These are phyloP conservation scores for Tylopilus intermedius DNA, from an alignment of 768 basidiomycete genomes.

Conservation along the genomic window DNA sequence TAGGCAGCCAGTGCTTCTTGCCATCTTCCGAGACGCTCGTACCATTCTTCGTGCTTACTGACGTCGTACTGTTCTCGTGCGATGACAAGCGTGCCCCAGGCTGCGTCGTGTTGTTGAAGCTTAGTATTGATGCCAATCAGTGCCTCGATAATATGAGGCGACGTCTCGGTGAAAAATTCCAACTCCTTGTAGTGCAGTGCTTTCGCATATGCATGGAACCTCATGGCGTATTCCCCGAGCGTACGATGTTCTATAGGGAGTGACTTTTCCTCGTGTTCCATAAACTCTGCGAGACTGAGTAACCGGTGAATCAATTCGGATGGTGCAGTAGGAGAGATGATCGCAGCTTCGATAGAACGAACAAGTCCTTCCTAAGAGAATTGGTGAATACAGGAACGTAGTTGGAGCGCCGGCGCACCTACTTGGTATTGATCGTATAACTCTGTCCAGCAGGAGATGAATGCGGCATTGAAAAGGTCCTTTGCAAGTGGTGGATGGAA, in stretches of 20 bases:
- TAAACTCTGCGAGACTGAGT: constrained; percentile 93
- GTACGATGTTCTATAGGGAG: constrained; percentile 91
- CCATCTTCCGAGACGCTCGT: constrained; percentile 93
- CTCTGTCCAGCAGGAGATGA: constrained; percentile 95
- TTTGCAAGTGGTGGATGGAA: constrained; percentile 86
- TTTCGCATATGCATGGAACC: constrained; percentile 93
- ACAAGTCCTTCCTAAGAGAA: constrained; percentile 83
- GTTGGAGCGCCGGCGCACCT: not conserved
- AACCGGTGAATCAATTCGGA: constrained; percentile 87
- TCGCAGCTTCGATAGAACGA: constrained; percentile 79
- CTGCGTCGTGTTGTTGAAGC: constrained; percentile 95
- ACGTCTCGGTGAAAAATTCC: constrained; percentile 91
- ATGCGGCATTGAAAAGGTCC: constrained; percentile 96
- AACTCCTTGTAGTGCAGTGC: constrained; percentile 98
- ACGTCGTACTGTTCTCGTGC: constrained; percentile 89
- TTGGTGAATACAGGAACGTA: constrained; percentile 2
- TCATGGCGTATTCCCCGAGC: constrained; percentile 89
- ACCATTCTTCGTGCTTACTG: constrained; percentile 96
- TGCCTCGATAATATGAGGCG: constrained; percentile 85
- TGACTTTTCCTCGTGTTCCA: constrained; percentile 97
- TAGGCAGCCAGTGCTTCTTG: constrained; percentile 87
- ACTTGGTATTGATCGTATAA: constrained; percentile 97
- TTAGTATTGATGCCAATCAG: constrained; percentile 95
- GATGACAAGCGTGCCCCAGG: constrained; percentile 91
- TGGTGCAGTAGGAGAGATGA: constrained; percentile 71